Evolutionary conservation across 441 rosid species (phyloP).

Genomic region (Jatropha podagrica): DNA sequence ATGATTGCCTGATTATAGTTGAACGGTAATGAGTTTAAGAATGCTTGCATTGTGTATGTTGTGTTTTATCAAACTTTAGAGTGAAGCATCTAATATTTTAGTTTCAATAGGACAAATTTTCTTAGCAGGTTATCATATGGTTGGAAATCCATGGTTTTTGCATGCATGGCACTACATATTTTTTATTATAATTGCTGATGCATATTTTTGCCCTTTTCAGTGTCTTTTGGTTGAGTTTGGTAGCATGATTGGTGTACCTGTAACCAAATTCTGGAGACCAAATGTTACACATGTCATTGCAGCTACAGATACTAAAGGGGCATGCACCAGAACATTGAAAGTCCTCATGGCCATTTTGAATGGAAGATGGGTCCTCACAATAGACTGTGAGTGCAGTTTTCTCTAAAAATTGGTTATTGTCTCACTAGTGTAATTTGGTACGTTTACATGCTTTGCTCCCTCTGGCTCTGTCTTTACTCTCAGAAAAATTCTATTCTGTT

Average conservation of each 20-base stretch:
- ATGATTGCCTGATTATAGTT: background rate
- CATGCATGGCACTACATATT: background rate
- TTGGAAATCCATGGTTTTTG: background rate
- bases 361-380: constrained; percentile 78
- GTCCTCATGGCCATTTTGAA: constrained; percentile 82
- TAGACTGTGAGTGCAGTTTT: constrained; percentile 56
- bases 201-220: constrained; percentile 30
- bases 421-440: background rate
- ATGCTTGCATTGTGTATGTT: background rate
- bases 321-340: constrained; percentile 76
- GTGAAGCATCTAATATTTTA: background rate
- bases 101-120: background rate
- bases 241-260: constrained; percentile 45
- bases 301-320: constrained; percentile 62
- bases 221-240: constrained; percentile 58
- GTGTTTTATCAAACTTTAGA: background rate
- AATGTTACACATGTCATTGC: constrained; percentile 86
- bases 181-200: constrained; percentile 12
- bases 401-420: background rate
- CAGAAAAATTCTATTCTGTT: background rate
- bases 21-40: background rate
- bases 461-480: background rate
- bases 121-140: background rate
- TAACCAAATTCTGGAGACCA: constrained; percentile 71
- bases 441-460: background rate